These are phyloP conservation scores for Globisporangium recalcitrans DNA, from an alignment of 352 stramenopile species.

Conservation along the genomic window DNA sequence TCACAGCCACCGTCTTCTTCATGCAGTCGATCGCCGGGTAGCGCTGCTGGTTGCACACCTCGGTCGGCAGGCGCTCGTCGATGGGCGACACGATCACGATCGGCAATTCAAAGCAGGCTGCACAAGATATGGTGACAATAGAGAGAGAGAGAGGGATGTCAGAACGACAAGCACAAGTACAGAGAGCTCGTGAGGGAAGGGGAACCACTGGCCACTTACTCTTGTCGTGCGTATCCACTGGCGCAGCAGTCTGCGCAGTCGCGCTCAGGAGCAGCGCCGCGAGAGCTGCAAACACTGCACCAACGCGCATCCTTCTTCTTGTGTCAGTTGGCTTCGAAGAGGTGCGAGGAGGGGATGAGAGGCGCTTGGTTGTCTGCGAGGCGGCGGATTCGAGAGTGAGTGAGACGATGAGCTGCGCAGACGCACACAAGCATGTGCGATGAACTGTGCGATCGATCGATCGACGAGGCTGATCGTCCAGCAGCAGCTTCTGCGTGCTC, in stretches of 20 bases:
- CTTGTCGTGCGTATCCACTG: slow-evolving; percentile 7
- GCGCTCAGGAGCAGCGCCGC: slow-evolving; percentile 1
- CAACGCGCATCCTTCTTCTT: background rate
- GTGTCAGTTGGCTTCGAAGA: background rate
- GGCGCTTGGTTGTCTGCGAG: background rate
- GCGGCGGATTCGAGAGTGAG: slow-evolving; percentile 3
- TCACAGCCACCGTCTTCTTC: slow-evolving; percentile 43
- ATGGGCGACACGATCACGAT: slow-evolving; percentile 59
- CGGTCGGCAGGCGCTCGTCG: slow-evolving; percentile 49
- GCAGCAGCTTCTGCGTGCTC: background rate
- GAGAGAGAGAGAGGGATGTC: background rate
- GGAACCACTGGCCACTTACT: background rate
- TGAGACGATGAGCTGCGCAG: background rate
- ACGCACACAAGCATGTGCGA: no score
- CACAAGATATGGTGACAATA: no score
- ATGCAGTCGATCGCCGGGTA: slow-evolving; percentile 66
- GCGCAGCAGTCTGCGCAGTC: background rate
- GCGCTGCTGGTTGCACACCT: slow-evolving; percentile 65
- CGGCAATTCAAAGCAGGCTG: slow-evolving; percentile 62
- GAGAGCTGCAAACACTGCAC: background rate
- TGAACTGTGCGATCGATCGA: background rate
- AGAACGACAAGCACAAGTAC: background rate
- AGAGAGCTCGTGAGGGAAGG: background rate
- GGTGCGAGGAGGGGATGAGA: background rate
- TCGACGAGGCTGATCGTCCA: background rate